phyloP scores from a whole-genome alignment of 495 filamentous ascomycete species.

The Lentithecium fluviatile region DNA sequence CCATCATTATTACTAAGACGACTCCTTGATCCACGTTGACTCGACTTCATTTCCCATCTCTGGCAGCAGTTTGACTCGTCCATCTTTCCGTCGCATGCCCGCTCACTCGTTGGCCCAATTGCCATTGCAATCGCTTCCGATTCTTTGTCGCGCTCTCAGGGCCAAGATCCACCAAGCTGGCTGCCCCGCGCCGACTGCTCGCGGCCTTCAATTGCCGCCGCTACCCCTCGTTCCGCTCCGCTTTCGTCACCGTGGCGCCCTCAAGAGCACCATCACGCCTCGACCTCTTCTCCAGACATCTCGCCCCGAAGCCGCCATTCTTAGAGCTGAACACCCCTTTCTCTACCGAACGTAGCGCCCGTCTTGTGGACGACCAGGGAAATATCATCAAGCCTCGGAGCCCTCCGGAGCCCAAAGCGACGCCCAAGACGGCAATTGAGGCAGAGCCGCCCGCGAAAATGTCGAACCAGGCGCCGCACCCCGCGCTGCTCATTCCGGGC shows the following conservation, averaged over 20 bases:
- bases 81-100: neutral
- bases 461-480: conserved; percentile 77
- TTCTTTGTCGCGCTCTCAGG: too few relatives aligned
- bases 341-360: conserved; percentile 60
- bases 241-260: conserved; percentile 52
- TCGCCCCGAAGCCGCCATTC: conserved; percentile 63
- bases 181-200: conserved; percentile 29
- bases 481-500: conserved; percentile 86
- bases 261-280: conserved; percentile 63
- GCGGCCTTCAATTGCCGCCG: conserved; percentile 6
- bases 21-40: too few relatives aligned
- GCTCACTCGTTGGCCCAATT: too few relatives aligned
- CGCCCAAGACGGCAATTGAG: neutral
- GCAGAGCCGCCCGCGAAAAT: conserved; percentile 50
- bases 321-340: conserved; percentile 66
- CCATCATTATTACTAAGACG: too few relatives aligned
- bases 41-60: too few relatives aligned
- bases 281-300: conserved; percentile 78
- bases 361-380: conserved; percentile 55
- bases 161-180: conserved; percentile 26
- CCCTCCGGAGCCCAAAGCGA: neutral
- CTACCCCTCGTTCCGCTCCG: conserved; percentile 23
- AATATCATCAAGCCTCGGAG: conserved; percentile 33
- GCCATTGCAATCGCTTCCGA: too few relatives aligned
- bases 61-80: too few relatives aligned